Conservation (phyloP, 257 asterid genomes). For the Datura wrightii region DNA sequence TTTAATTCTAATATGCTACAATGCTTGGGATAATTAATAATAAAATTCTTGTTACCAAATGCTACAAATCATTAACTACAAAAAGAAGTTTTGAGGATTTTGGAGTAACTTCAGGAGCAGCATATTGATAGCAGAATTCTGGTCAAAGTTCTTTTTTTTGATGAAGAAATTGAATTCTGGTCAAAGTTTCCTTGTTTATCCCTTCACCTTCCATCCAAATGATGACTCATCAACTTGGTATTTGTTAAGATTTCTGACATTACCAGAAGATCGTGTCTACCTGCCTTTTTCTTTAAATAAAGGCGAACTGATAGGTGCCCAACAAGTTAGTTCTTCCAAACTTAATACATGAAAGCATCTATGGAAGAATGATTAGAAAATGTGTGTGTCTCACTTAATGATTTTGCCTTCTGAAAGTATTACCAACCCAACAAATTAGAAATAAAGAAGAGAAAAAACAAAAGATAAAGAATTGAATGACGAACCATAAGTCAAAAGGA, state of each 20-base stretch:
- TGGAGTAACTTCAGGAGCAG: neutral
- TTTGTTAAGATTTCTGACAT: neutral
- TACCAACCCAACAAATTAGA: neutral
- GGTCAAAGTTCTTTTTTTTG: neutral
- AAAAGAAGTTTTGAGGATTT: too few relatives aligned
- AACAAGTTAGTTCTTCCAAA: neutral
- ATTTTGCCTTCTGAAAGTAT: neutral
- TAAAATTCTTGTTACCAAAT: neutral
- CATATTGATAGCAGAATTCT: neutral
- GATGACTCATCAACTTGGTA: constrained; percentile 17
- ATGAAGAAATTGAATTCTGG: neutral
- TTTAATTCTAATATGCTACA: neutral
- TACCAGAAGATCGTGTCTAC: neutral
- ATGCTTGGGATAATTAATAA: neutral
- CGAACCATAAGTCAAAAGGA: neutral
- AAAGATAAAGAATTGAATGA: constrained; percentile 11
- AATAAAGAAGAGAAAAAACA: neutral
- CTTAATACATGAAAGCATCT: too few relatives aligned
- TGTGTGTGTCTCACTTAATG: neutral
- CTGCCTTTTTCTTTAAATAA: constrained; percentile 5
- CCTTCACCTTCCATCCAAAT: neutral
- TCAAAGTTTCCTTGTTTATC: neutral
- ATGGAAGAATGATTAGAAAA: neutral
- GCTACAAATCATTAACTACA: neutral
- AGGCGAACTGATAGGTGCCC: neutral